Evolutionary conservation across 2,329 filamentous ascomycete genomes (phyloP).

Genomic region (Nannizzia gypsea): DNA sequence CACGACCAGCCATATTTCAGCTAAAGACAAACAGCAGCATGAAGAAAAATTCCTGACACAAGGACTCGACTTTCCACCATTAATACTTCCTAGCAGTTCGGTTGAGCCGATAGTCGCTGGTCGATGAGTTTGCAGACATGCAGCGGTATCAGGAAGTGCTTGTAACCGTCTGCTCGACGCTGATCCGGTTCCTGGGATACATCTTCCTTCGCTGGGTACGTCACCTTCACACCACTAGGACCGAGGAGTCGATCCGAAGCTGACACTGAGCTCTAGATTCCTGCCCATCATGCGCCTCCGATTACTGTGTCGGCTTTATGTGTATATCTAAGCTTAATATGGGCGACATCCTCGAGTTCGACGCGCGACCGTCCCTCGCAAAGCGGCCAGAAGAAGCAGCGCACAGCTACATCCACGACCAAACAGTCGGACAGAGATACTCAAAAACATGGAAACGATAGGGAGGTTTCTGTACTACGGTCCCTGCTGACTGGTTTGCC

Average conservation of each 20-base stretch:
- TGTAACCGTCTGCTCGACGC: conserved; percentile 27
- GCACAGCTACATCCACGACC: background rate
- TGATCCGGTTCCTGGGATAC: conserved; percentile 28
- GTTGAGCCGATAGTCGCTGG: background rate
- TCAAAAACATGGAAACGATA: background rate
- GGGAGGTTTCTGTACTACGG: background rate
- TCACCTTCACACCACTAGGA: background rate
- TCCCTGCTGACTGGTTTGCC: conserved; percentile 68
- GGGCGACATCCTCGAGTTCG: conserved; percentile 6
- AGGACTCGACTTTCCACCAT: background rate
- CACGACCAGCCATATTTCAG: too few relatives aligned
- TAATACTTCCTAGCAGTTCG: background rate
- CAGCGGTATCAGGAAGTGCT: conserved; percentile 22
- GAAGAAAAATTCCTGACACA: too few relatives aligned
- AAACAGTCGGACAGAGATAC: background rate
- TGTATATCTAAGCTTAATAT: conserved; percentile 35
- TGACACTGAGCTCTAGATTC: conserved; percentile 23
- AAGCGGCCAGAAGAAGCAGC: background rate
- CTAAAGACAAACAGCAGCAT: too few relatives aligned
- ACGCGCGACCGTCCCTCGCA: background rate
- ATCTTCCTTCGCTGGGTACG: conserved; percentile 37
- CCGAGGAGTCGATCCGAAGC: too few relatives aligned
- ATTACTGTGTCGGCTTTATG: conserved; percentile 32
- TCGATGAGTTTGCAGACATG: conserved; percentile 19
- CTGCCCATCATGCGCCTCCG: conserved; percentile 26